phyloP scores from a whole-genome alignment of 2,329 filamentous ascomycete genomes.

The Calycina herbarum region DNA sequence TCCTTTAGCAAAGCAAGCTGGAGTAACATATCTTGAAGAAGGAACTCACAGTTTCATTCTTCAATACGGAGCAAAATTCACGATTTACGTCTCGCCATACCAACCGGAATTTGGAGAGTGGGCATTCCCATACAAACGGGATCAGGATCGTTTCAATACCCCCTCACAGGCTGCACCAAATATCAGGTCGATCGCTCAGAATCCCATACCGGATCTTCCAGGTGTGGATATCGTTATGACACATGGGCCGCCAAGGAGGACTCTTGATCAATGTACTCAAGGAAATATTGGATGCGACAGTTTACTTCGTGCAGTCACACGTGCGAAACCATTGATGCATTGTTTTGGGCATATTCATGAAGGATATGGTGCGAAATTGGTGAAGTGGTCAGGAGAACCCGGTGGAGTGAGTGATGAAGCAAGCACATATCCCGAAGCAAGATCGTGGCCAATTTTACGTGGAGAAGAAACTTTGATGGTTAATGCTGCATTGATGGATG shows the following conservation, averaged over 20 bases:
- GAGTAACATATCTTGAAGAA: conserved; percentile 38
- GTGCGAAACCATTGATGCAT: conserved; percentile 54
- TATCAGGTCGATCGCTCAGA: conserved; percentile 23
- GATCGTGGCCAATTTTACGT: conserved; percentile 14
- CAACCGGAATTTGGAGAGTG: conserved; percentile 36
- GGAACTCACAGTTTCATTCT: conserved; percentile 36
- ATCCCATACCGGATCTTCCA: conserved; percentile 27
- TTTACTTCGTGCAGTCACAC: conserved; percentile 50
- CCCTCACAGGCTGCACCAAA: conserved; percentile 18
- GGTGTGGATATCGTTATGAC: conserved; percentile 57
- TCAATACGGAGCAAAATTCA: conserved; percentile 34
- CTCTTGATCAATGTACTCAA: conserved; percentile 46
- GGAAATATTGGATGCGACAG: conserved; percentile 50
- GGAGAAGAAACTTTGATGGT: conserved; percentile 58
- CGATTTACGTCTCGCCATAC: conserved; percentile 38
- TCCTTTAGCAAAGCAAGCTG: conserved; percentile 26
- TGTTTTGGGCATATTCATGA: conserved; percentile 66
- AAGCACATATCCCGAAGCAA: conserved; percentile 11
- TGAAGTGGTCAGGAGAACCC: conserved; percentile 48
- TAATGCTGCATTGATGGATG: conserved; percentile 56
- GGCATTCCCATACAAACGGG: conserved; percentile 36
- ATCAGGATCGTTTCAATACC: conserved; percentile 35
- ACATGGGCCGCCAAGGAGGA: conserved; percentile 55
- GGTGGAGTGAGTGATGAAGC: conserved; percentile 25
- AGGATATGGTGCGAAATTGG: conserved; percentile 51